Conservation (phyloP, 495 filamentous ascomycete species). For the Hypoxylon trugodes region DNA sequence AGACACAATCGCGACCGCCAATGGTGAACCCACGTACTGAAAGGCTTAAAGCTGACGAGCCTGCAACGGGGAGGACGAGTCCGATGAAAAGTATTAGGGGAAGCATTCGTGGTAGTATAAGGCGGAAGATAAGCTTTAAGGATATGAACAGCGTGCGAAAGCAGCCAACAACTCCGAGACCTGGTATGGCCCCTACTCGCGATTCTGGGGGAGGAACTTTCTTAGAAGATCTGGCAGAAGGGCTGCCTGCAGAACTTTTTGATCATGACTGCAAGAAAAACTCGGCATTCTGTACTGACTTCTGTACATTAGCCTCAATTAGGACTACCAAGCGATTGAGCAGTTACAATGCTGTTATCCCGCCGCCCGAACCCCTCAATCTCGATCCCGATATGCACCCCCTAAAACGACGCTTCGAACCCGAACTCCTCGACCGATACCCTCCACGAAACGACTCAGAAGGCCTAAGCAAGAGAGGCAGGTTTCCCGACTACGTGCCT, state of each 20-base stretch:
- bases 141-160: conserved; percentile 96
- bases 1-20: conserved; percentile 71
- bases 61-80: conserved; percentile 53
- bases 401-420: conserved; percentile 90
- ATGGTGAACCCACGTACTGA: conserved; percentile 80
- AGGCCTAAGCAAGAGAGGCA: conserved; percentile 84
- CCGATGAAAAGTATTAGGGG: conserved; percentile 61
- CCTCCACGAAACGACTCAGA: conserved; percentile 79
- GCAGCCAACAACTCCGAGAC: conserved; percentile 76
- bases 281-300: conserved; percentile 43
- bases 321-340: conserved; percentile 89
- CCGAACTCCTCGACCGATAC: conserved; percentile 91
- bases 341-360: conserved; percentile 98
- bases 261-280: conserved; percentile 41
- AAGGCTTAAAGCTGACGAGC: conserved; percentile 82
- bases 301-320: conserved; percentile 73
- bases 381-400: conserved; percentile 94
- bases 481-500: conserved; percentile 95
- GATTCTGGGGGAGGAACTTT: conserved; percentile 33
- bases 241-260: conserved; percentile 33
- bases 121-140: conserved; percentile 84
- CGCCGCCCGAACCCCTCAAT: conserved; percentile 87
- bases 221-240: conserved; percentile 36
- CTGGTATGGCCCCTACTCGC: conserved; percentile 66
- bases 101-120: conserved; percentile 74